Percentiles rank a stretch among this genome's conserved stretches.
These are phyloP conservation scores for Eucalyptus melliodora DNA, from an alignment of 345 rosid genomes.

Conservation along the genomic window DNA sequence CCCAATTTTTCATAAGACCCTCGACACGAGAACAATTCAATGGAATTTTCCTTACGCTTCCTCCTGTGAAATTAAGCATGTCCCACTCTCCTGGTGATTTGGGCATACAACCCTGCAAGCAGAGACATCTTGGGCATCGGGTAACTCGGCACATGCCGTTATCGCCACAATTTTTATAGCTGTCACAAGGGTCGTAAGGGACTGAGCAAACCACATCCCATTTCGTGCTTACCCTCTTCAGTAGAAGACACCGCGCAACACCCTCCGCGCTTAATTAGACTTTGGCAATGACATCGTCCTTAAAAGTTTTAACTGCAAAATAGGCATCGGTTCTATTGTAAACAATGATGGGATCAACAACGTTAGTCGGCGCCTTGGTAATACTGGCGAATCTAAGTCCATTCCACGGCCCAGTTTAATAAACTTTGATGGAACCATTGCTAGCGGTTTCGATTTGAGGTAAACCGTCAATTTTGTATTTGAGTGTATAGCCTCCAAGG, in stretches of 20 bases:
- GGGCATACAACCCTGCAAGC: too few species aligned
- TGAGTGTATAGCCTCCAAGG: too few species aligned
- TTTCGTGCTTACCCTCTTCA: neutral
- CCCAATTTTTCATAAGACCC: neutral
- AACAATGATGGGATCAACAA: neutral
- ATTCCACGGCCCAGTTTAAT: conserved; percentile 19
- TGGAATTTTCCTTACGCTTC: neutral
- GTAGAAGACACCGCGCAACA: neutral
- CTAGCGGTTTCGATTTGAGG: too few species aligned
- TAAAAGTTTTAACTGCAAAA: neutral
- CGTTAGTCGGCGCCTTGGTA: neutral
- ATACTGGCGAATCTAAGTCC: conserved; percentile 9
- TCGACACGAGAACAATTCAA: neutral
- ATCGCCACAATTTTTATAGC: neutral
- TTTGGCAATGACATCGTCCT: neutral
- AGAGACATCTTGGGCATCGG: neutral
- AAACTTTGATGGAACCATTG: too few species aligned
- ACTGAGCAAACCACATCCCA: neutral
- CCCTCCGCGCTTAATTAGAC: neutral
- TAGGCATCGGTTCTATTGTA: neutral
- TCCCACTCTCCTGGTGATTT: conserved; percentile 3
- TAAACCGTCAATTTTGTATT: too few species aligned
- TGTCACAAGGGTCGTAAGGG: neutral
- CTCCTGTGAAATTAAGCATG: neutral
- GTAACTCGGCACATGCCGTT: neutral